Percentiles rank a stretch among this genome's conserved stretches.
phyloP scores from a whole-genome alignment of 345 rosid genomes.

The Eucalyptus regnans region DNA sequence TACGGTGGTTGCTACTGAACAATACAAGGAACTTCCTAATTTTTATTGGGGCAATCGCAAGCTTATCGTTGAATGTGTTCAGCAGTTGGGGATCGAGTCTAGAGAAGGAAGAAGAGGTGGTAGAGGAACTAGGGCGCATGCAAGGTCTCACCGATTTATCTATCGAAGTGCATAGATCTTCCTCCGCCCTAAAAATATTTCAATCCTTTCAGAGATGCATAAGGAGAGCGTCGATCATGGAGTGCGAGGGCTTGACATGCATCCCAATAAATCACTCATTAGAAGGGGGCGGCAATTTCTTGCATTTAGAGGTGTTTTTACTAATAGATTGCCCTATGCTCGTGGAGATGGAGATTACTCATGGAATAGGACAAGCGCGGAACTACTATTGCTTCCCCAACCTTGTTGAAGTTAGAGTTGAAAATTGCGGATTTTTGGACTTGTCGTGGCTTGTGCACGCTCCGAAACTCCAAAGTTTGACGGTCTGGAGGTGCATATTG shows the following conservation, averaged over 20 bases:
- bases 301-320: too few species aligned
- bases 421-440: rapidly evolving
- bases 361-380: rapidly evolving
- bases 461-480: rapidly evolving
- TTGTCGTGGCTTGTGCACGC: rapidly evolving
- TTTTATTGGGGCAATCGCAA: rapidly evolving
- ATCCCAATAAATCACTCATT: too few species aligned
- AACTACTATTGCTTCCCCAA: too few species aligned
- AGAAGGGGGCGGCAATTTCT: too few species aligned
- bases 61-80: background rate
- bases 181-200: too few species aligned
- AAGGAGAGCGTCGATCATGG: rapidly evolving
- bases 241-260: rapidly evolving
- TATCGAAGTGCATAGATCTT: too few species aligned
- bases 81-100: rapidly evolving
- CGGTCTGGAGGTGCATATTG: rapidly evolving
- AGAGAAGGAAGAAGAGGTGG: background rate
- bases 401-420: rapidly evolving
- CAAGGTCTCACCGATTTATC: background rate
- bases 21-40: background rate
- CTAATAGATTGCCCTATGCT: too few species aligned
- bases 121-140: background rate
- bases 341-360: rapidly evolving
- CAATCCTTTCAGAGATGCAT: too few species aligned
- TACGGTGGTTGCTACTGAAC: too few species aligned